Evolutionary conservation across 108 stramenopile species (phyloP), one percentile per base, ranked within the genome.

Genomic region (Cyclotella choctawhatcheeana): DNA sequence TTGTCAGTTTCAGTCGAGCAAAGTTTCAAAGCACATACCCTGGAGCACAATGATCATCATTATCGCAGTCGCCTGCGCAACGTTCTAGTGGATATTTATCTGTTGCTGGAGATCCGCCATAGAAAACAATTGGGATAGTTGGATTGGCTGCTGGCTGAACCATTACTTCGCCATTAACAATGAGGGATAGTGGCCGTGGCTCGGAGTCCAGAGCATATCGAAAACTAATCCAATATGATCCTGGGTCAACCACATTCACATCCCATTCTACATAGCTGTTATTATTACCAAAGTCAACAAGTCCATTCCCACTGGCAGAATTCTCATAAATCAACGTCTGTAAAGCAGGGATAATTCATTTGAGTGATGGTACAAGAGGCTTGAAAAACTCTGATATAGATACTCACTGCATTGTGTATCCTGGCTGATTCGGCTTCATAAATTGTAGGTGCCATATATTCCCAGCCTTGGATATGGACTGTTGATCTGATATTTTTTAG

Each of bases 401-500:
- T 16, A 69, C 68, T 58, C 27, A 58, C 54, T 32, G 35, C 71
- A 67, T 79, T 79, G 20, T 66, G 48, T 8, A 72, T 35, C 1
- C 30, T 67, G 26, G 69, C 67, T 30, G 33, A 60, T 64, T 81
- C 79, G 16, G 79, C 79, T 67, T 81, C 74, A 3, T 44, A 64
- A 21, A 76, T 76, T 25, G 44, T 30, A 24, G 74, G 68, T n/a
- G 34, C 16, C 33, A 67, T 47, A 10, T n/a, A 14, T 21, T 64
- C 69, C 68, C 66, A 74, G 13, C 75, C 81, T 24, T 63, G 55
- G 8, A 90, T 35, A 17, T 56, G 31, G 0, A 87, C 83, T 7
- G 69, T 82, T 25, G 85, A 85, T 17, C 58, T 50, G 17, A 73
- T 40, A 47, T 89, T 89, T 55, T 86, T 86, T 54, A 81, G 63